phyloP scores from a whole-genome alignment of 2,329 filamentous ascomycete genomes.

The Fusarium veterinarium region DNA sequence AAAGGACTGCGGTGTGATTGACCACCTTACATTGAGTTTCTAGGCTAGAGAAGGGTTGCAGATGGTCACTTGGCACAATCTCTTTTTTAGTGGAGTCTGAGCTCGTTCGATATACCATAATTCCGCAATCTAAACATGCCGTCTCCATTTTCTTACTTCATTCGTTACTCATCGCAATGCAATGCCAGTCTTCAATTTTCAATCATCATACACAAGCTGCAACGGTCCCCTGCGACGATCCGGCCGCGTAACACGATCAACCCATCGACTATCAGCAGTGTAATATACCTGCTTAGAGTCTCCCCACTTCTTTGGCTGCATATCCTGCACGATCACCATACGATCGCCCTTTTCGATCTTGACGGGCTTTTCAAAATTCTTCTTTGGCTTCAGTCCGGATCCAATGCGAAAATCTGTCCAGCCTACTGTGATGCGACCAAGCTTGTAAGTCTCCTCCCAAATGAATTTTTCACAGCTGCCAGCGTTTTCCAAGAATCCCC shows the following conservation, averaged over 20 bases:
- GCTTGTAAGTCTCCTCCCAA: neutral
- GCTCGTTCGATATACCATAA: rapidly evolving
- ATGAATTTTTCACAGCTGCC: neutral
- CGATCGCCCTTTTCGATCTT: rapidly evolving
- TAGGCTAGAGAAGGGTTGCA: neutral
- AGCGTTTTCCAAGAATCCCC: neutral
- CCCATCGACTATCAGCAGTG: neutral
- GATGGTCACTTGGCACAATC: no score
- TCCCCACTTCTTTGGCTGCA: rapidly evolving
- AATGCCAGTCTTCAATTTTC: rapidly evolving
- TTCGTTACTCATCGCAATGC: neutral
- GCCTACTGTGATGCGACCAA: rapidly evolving
- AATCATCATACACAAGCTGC: neutral
- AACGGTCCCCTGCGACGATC: neutral
- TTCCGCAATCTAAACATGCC: rapidly evolving
- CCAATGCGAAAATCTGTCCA: rapidly evolving
- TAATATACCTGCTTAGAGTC: neutral
- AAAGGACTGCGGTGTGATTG: neutral
- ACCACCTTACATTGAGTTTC: neutral
- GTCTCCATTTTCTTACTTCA: rapidly evolving
- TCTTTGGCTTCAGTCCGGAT: neutral
- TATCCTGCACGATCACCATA: neutral
- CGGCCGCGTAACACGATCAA: neutral
- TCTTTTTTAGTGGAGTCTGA: no score
- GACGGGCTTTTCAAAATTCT: rapidly evolving